Base-by-base conservation (phyloP, 2,329 filamentous ascomycete species). In the Botrytis fabae region DNA sequence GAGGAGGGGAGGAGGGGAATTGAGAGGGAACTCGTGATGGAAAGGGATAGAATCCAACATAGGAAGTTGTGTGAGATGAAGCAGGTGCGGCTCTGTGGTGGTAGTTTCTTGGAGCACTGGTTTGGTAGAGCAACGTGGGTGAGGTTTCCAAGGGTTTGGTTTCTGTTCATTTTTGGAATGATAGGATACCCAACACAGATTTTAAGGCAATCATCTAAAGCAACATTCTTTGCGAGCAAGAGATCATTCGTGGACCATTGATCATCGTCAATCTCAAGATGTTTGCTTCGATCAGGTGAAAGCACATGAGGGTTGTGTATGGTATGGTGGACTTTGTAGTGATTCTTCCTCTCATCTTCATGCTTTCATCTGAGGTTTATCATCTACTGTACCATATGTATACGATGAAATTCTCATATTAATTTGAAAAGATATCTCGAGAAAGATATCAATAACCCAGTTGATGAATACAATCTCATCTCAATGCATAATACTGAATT, bases 371-470 rank as follows among this genome's bases (percentile, higher is more conserved):
- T n/a, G 1, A 18, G 12, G 1, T 18, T 61, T 38, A 2, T 40
- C n/a, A 6, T n/a, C 22, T 1, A 40, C 12, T 40, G 5, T 40
- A 7, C 35, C 25, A 38, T 38, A 38, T 38, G 35, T 38, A 38
- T 8, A 38, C 7, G 35, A 38, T 38, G 8, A 38, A 38, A 38
- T 38, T 6, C 35, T 38, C 35, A 38, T 38, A 38, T 38, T 1
- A 40, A 8, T 6, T 61, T 28, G 12, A 40, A 12, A 18, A 2
- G 9, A n/a, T 9, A n/a, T 18, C 2, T n/a, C n/a, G 6, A 18
- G 5, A 40, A 9, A 0, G 12, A 9, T n/a, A 25, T n/a, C 2
- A 2, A 10, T 0, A 42, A 25, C n/a, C 40, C 14, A 62, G 12
- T 40, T 18, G 3, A 2, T n/a, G 1, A 40, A n/a, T 1, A 20